Evolutionary conservation across 1,284 basidiomycete genomes (phyloP), one percentile per base, ranked within the genome.

Genomic region (Boletus mariae): DNA sequence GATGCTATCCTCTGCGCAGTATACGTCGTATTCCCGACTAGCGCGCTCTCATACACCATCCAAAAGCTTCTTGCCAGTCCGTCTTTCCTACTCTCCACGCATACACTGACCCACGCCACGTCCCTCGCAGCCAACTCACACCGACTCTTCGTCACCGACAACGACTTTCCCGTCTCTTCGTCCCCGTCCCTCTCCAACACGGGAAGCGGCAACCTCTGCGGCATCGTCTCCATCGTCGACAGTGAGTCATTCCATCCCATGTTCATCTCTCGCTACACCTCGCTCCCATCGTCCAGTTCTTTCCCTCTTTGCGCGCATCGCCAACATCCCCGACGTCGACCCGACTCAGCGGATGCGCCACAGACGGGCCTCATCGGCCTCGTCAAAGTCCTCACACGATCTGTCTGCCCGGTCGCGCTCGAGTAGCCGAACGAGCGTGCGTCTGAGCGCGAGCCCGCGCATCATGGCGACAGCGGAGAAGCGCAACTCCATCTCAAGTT

Each of bases 181-280:
- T 80, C 80, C 17, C 79, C 75, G 10, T 62, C 74, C 17, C 58
- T 75, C 45, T 69, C 78, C 15, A 69, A 62, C 20, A 51, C 60
- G 1, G 66, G 65, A 29, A 70, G 53, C 51, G 76, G 79, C n/a
- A 80, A 77, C 57, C 73, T 87, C 9, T 82, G 76, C 7, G 87
- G 87, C 9, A 79, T 90, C 34, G 83, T 90, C 11, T 90, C 88
- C n/a, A 79, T 86, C 52, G 85, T 89, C 26, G 87, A 90, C 61
- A 82, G 87, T 90, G 62, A 56, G 81, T 71, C 15, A 5, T 28
- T 15, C 15, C 25, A 38, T 55, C 31, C 35, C 31, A 35, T 32
- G 49, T 53, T 17, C 43, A 42, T 28, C 40, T 4, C 45, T 38
- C 38, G 45, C 23, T 47, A 51, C 29, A 12, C 25, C 34, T 4